A percentile compares a stretch with the other conserved stretches of the same genome.
These are phyloP conservation scores for Cyclocybe aegerita DNA, from an alignment of 768 basidiomycete species.

Conservation along the genomic window DNA sequence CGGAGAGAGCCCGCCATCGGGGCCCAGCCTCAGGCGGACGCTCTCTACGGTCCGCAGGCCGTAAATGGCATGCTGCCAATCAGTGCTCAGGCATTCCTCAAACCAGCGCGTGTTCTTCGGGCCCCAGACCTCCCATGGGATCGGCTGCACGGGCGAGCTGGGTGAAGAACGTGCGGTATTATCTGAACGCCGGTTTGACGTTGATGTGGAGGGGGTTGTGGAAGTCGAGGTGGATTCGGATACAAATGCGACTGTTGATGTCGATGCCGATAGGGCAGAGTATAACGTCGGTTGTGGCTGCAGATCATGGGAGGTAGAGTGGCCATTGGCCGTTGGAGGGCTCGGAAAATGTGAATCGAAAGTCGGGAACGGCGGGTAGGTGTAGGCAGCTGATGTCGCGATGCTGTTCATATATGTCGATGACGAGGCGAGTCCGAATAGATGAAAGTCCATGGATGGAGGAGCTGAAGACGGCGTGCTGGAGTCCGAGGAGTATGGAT, in stretches of 20 bases:
- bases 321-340: background rate
- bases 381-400: background rate
- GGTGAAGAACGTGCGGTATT: slow-evolving; percentile 2
- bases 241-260: too few species aligned
- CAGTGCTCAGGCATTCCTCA: slow-evolving; percentile 44
- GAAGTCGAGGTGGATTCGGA: background rate
- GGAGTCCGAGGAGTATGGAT: background rate
- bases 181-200: background rate
- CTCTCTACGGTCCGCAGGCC: slow-evolving; percentile 51
- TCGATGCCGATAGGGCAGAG: background rate
- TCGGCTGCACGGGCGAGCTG: slow-evolving; percentile 6
- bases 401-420: background rate
- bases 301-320: background rate
- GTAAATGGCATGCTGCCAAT: slow-evolving; percentile 57
- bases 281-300: background rate
- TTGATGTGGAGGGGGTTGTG: background rate
- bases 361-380: slow-evolving; percentile 27
- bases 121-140: slow-evolving; percentile 54
- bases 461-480: background rate
- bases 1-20: background rate
- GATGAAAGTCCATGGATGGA: background rate
- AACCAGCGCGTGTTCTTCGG: slow-evolving; percentile 55
- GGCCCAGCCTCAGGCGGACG: slow-evolving; percentile 16
- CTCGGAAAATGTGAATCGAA: slow-evolving; percentile 16
- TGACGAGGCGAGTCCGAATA: background rate